A percentile compares a stretch with the other conserved stretches of the same genome.
phyloP scores from a whole-genome alignment of 2,329 filamentous ascomycete genomes.

The Talaromyces albobiverticillius region DNA sequence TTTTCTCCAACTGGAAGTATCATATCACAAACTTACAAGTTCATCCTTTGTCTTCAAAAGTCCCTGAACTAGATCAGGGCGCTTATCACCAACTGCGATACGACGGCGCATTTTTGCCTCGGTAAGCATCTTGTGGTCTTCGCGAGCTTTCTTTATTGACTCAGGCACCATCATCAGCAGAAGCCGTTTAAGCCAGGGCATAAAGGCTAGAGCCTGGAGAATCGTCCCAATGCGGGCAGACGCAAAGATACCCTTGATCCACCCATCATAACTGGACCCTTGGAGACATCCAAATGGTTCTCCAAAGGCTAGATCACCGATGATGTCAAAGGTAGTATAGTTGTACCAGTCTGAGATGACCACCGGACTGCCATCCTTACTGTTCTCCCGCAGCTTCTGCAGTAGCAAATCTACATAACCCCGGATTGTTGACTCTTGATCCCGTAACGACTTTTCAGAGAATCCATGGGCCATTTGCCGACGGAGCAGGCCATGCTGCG shows the following conservation, averaged over 20 bases:
- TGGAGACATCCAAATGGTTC: constrained; percentile 31
- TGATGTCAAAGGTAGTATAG: constrained; percentile 39
- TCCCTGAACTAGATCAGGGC: constrained; percentile 19
- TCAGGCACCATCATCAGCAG: constrained; percentile 12
- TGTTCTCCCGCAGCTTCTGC: constrained; percentile 15
- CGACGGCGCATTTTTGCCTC: constrained; percentile 18
- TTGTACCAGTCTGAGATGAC: constrained; percentile 35
- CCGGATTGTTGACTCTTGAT: constrained; percentile 22
- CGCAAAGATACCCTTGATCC: constrained; percentile 7
- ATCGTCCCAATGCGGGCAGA: constrained; percentile 15
- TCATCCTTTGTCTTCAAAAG: constrained; percentile 20
- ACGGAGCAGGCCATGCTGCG: constrained; percentile 21
- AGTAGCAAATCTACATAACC: constrained; percentile 24
- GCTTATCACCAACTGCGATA: constrained; percentile 14
- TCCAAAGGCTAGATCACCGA: constrained; percentile 42
- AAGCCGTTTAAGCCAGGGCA: constrained; percentile 15
- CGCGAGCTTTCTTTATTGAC: constrained; percentile 14
- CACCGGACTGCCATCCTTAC: constrained; percentile 15
- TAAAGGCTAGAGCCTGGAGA: constrained; percentile 17
- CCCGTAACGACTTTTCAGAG: constrained; percentile 27
- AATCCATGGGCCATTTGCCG: constrained; percentile 29
- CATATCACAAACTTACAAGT: constrained; percentile 17
- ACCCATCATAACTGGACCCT: neutral
- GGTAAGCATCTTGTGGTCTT: constrained; percentile 16
- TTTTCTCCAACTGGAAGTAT: too few relatives aligned